Percentiles rank a stretch among this genome's conserved stretches.
Evolutionary conservation across 176 grass and related monocot species (phyloP).

Genomic region (Areca catechu): DNA sequence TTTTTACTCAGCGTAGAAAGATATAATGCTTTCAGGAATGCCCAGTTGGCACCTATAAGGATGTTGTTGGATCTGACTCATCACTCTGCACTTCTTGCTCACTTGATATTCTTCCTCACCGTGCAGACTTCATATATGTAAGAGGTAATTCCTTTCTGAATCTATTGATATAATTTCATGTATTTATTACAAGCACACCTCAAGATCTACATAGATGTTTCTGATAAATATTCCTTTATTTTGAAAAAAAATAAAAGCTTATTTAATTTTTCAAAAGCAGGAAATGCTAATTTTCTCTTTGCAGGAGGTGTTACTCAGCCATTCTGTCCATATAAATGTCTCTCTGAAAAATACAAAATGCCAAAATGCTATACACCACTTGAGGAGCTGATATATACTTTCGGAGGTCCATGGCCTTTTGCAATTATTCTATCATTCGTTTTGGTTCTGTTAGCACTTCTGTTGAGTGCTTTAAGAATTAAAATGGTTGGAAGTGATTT

Average conservation of each 20-base stretch:
- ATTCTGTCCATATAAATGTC: constrained; percentile 72
- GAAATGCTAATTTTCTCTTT: constrained; percentile 25
- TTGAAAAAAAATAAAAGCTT: background rate
- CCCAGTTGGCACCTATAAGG: constrained; percentile 85
- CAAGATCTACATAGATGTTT: background rate
- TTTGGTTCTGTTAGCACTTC: constrained; percentile 77
- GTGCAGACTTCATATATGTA: constrained; percentile 86
- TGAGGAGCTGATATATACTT: constrained; percentile 82
- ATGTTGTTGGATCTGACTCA: constrained; percentile 68
- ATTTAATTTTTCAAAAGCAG: background rate
- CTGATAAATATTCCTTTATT: background rate
- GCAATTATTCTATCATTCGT: constrained; percentile 54
- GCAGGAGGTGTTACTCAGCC: constrained; percentile 83
- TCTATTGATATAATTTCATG: background rate
- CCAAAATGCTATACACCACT: constrained; percentile 97
- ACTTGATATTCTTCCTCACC: constrained; percentile 64
- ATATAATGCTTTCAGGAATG: constrained; percentile 68
- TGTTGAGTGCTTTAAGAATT: constrained; percentile 80
- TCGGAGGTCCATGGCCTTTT: constrained; percentile 94
- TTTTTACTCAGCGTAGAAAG: too few relatives aligned
- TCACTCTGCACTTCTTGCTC: constrained; percentile 78
- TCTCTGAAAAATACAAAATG: constrained; percentile 97
- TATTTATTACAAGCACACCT: background rate
- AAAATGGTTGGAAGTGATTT: constrained; percentile 78
- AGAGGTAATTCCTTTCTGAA: constrained; percentile 51